Conservation (phyloP, 1,139 yeast species). For the Protomyces pachydermus region DNA sequence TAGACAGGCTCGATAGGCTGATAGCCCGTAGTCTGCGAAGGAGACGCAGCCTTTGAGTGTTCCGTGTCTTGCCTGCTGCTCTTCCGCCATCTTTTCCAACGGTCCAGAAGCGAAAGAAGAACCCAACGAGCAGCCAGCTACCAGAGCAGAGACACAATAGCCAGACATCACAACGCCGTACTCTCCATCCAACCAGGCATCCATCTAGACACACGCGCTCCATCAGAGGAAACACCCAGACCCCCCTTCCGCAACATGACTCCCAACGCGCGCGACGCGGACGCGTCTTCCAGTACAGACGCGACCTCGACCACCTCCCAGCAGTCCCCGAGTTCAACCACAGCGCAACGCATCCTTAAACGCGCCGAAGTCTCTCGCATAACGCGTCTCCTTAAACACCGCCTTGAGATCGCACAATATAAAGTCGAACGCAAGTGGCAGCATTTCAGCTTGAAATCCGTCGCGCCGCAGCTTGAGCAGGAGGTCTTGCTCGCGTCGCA, state of each 20-base stretch:
- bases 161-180: too few relatives aligned
- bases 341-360: conserved; percentile 26
- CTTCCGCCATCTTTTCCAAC: too few relatives aligned
- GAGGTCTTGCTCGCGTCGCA: conserved; percentile 28
- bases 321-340: not conserved
- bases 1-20: too few relatives aligned
- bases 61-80: too few relatives aligned
- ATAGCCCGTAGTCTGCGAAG: too few relatives aligned
- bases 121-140: too few relatives aligned
- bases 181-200: too few relatives aligned
- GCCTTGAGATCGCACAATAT: conserved; percentile 44
- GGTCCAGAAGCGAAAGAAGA: too few relatives aligned
- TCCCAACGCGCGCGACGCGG: not conserved
- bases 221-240: too few relatives aligned
- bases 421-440: conserved; percentile 45
- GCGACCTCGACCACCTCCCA: conserved; percentile 2
- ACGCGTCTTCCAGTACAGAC: not conserved
- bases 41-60: too few relatives aligned
- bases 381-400: conserved; percentile 42
- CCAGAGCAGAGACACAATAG: too few relatives aligned
- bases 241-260: not conserved
- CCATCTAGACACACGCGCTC: too few relatives aligned
- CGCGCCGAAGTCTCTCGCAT: conserved; percentile 34
- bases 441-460: conserved; percentile 39
- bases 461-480: conserved; percentile 38